phyloP scores from a whole-genome alignment of 306 rosid species.

The barrel medic (Medicago truncatula) region DNA sequence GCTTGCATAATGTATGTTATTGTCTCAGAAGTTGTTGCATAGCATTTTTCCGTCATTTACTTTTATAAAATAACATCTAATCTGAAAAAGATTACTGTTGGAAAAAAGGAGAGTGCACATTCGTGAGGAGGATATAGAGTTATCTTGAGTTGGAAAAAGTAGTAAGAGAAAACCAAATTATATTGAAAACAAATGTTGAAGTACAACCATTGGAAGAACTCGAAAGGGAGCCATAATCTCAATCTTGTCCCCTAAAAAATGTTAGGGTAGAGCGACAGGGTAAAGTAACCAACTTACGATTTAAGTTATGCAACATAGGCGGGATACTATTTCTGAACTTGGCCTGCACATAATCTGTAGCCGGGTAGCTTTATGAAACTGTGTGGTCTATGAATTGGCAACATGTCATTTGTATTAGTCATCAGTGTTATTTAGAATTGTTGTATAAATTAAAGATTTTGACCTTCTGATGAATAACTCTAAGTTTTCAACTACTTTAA shows the following conservation, averaged over 20 bases:
- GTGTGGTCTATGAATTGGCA: slow-evolving; percentile 1
- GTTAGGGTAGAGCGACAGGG: not conserved
- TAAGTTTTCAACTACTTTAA: not conserved
- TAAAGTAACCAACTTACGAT: not conserved
- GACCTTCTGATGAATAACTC: not conserved
- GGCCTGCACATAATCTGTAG: not conserved
- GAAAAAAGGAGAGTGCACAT: not conserved
- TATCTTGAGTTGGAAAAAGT: not conserved
- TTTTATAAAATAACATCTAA: slow-evolving; percentile 12
- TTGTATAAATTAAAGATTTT: not conserved
- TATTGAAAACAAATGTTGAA: not conserved
- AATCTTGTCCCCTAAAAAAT: not conserved
- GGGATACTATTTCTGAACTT: not conserved
- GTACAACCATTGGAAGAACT: slow-evolving; percentile 20
- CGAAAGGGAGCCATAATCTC: not conserved
- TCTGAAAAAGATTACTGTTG: no score
- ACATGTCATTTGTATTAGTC: not conserved
- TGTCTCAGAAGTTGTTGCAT: slow-evolving; percentile 14
- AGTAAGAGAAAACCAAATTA: slow-evolving; percentile 19
- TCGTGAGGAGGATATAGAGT: not conserved
- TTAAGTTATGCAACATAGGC: not conserved
- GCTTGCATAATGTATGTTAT: not conserved
- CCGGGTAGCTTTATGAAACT: not conserved
- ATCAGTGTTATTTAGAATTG: not conserved
- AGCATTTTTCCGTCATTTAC: slow-evolving; percentile 1